Percentiles rank a stretch among this genome's conserved stretches.
Evolutionary conservation across 169 alveolate species (phyloP).

Genomic region (Plasmodium falciparum): DNA sequence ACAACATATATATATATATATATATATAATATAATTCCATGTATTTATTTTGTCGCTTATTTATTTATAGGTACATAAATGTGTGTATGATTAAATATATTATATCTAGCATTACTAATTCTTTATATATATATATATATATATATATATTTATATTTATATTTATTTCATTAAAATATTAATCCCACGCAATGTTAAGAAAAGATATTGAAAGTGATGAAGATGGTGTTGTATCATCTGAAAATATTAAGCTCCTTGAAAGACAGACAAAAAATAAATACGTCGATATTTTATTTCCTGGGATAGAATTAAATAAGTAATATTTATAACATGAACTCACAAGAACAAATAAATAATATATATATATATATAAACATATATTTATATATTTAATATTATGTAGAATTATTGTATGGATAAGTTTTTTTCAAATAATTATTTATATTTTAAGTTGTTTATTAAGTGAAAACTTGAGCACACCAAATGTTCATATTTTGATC

Average conservation of each 20-base stretch:
- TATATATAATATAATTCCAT: background rate
- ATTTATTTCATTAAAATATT: background rate
- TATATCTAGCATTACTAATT: background rate
- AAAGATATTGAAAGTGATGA: constrained; percentile 20
- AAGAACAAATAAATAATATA: background rate
- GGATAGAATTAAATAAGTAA: constrained; percentile 56
- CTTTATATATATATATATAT: background rate
- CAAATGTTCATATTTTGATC: constrained; percentile 57
- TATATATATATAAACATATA: background rate
- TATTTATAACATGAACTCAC: background rate
- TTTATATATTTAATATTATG: background rate
- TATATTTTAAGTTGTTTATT: constrained; percentile 63
- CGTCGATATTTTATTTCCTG: constrained; percentile 44
- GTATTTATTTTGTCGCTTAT: background rate
- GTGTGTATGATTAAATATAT: background rate
- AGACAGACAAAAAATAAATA: constrained; percentile 11
- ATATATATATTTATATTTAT: background rate
- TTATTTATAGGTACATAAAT: background rate
- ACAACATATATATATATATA: background rate
- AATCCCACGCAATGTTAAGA: constrained; percentile 17
- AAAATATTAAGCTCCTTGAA: constrained; percentile 19
- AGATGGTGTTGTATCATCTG: constrained; percentile 14
- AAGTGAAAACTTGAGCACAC: constrained; percentile 57
- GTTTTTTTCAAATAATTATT: constrained; percentile 62
- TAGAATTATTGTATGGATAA: constrained; percentile 74